Base-by-base conservation (phyloP, 768 basidiomycete species). In the Lentinula boryana region DNA sequence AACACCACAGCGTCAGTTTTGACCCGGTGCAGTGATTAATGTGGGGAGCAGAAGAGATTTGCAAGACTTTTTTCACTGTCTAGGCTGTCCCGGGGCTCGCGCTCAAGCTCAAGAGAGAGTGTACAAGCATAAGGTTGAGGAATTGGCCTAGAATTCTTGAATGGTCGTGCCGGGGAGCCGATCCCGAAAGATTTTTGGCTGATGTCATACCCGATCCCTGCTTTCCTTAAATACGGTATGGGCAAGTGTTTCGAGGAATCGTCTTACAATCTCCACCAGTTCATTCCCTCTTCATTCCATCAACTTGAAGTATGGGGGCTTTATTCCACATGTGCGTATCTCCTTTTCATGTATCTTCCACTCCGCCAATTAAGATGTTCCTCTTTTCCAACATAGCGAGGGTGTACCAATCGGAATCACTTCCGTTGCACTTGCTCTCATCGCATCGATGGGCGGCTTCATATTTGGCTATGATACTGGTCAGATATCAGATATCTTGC, bases 391-490 rank as follows among this genome's bases (percentile, higher is more conserved):
- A 36, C 52, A 32, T 56, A 85, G 85, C 61, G 75, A 81, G 68
- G 85, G 82, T 62, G 76, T 84, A 64, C 86, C 85, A 65, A 81
- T 88, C 57, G 85, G 86, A 59, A 76, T 74, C 70, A 78, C 82
- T 43, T 80, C 87, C 60, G 81, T 90, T 69, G 79, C 83, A 75
- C 74, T 89, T 54, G 87, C 87, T 65, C 67, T 87, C 60, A 69
- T 91, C 38, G 85, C 88, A 38, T 84, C 82, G 55, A 88, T 89
- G 79, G 88, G 88, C 60, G 88, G 88, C 51, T 84, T 84, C 71
- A 84, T 84, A 62, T 84, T 84, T 59, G 83, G 82, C 58, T 87
- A 88, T 64, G 86, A 89, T 69, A 89, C 87, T 12, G 88, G 88
- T 27, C 89, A 91, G 70, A 91, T 92, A 63, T 85, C 85, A 56